Evolutionary conservation across 2,329 filamentous ascomycete species (phyloP).

Genomic region (Beauveria caledonica): DNA sequence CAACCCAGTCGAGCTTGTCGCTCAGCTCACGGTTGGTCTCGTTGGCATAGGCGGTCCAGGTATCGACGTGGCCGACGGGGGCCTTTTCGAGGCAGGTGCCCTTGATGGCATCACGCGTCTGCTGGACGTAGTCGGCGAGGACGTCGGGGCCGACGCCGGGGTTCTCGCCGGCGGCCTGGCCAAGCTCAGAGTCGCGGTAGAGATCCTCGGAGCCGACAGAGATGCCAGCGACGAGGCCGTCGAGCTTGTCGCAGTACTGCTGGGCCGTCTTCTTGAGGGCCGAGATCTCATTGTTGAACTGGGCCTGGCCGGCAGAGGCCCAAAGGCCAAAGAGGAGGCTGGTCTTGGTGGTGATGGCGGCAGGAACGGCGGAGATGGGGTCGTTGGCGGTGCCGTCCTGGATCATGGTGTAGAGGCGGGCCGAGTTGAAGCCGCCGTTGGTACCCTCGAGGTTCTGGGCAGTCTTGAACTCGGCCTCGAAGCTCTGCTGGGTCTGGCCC

Average conservation of each 20-base stretch:
- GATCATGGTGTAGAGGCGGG: constrained; percentile 68
- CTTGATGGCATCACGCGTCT: constrained; percentile 55
- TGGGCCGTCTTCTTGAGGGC: constrained; percentile 63
- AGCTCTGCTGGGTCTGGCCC: constrained; percentile 54
- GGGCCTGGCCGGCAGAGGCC: constrained; percentile 58
- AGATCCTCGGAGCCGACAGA: constrained; percentile 82
- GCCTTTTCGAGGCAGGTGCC: constrained; percentile 50
- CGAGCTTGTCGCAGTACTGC: constrained; percentile 59
- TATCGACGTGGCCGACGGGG: constrained; percentile 78
- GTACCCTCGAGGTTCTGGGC: constrained; percentile 58
- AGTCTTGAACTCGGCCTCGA: constrained; percentile 60
- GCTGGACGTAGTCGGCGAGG: constrained; percentile 61
- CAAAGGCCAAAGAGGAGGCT: constrained; percentile 75
- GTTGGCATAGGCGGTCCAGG: constrained; percentile 76
- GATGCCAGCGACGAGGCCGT: constrained; percentile 65
- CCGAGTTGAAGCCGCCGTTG: constrained; percentile 54
- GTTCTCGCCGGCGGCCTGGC: constrained; percentile 53
- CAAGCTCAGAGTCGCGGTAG: constrained; percentile 68
- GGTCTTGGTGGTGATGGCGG: constrained; percentile 74
- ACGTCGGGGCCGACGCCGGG: constrained; percentile 53
- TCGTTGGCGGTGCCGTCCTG: constrained; percentile 58
- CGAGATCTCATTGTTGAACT: constrained; percentile 63
- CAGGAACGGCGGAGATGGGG: constrained; percentile 66
- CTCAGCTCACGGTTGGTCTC: constrained; percentile 62
- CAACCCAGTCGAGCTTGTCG: constrained; percentile 65